phyloP scores from a whole-genome alignment of 1,284 basidiomycete species.

The Ustilago nuda region DNA sequence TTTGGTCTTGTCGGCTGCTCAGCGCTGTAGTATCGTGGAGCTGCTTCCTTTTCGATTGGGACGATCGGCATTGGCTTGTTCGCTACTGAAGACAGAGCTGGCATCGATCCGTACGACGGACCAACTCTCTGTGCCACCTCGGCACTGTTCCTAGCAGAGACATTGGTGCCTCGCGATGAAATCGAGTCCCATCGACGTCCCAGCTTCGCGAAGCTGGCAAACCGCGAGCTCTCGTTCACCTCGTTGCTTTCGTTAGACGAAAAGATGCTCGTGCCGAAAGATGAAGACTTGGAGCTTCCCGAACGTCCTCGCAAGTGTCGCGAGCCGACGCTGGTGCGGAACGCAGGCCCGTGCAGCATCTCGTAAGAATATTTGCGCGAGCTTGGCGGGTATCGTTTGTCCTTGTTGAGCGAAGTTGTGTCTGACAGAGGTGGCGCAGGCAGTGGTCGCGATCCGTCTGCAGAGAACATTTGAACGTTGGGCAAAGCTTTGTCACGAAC shows the following conservation, averaged over 20 bases:
- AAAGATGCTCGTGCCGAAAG: constrained; percentile 41
- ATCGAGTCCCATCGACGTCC: constrained; percentile 48
- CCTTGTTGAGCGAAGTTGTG: constrained; percentile 13
- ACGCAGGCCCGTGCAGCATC: constrained; percentile 22
- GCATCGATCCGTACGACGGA: constrained; percentile 9
- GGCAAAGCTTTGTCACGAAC: constrained; percentile 19
- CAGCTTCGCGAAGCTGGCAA: constrained; percentile 21
- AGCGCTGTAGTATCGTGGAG: background rate
- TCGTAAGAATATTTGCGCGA: constrained; percentile 43
- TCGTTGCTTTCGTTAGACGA: constrained; percentile 28
- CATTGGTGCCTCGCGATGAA: constrained; percentile 42
- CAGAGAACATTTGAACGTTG: constrained; percentile 14
- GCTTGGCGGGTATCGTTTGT: constrained; percentile 39
- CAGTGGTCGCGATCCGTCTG: constrained; percentile 12
- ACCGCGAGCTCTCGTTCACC: constrained; percentile 25
- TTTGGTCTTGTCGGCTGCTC: background rate
- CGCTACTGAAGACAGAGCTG: constrained; percentile 7
- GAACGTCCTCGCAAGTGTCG: constrained; percentile 37
- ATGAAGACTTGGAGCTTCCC: constrained; percentile 42
- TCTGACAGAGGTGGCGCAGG: constrained; percentile 23
- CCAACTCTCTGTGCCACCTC: constrained; percentile 18
- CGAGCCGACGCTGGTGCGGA: constrained; percentile 29
- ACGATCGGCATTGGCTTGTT: constrained; percentile 15
- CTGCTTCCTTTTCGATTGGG: constrained; percentile 6
- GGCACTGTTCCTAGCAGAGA: constrained; percentile 31